Conservation (phyloP, 768 basidiomycete species). For the Lactarius sp. region DNA sequence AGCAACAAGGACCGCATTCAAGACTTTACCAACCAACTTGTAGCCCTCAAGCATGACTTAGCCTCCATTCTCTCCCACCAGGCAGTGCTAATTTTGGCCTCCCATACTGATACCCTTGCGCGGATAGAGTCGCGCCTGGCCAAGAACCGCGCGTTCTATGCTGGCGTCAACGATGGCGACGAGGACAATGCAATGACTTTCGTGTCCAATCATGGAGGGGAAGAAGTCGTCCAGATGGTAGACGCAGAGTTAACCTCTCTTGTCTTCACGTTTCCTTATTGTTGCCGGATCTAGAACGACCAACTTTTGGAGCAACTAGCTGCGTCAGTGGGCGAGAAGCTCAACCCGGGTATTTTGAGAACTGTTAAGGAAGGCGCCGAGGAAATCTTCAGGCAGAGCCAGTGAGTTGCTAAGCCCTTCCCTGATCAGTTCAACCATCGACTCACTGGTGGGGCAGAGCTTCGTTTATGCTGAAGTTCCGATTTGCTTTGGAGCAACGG, state of each 20-base stretch:
- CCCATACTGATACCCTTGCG: constrained; percentile 7
- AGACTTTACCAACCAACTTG: constrained; percentile 2
- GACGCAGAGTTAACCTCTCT: neutral
- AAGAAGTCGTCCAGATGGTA: constrained; percentile 14
- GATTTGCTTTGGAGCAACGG: constrained; percentile 15
- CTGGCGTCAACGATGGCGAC: neutral
- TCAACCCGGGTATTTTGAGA: constrained; percentile 7
- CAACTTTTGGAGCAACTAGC: constrained; percentile 13
- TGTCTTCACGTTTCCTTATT: neutral
- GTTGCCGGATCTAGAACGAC: constrained; percentile 1
- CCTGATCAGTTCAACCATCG: neutral
- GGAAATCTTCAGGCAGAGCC: constrained; percentile 12
- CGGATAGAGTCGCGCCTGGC: constrained; percentile 10
- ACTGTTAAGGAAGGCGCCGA: constrained; percentile 4
- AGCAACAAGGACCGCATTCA: constrained; percentile 3
- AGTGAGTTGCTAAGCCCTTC: constrained; percentile 7
- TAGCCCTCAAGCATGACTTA: constrained; percentile 8
- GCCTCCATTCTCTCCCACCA: constrained; percentile 12
- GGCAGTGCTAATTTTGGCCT: constrained; percentile 7
- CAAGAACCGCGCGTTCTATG: neutral
- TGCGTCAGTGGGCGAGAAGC: constrained; percentile 8
- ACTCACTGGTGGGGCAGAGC: constrained; percentile 1
- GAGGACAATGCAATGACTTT: constrained; percentile 11
- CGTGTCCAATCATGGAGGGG: constrained; percentile 15
- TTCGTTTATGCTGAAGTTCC: constrained; percentile 19